Base-by-base conservation (phyloP, 352 stramenopile species). In the Globisporangium cylindrosporum region DNA sequence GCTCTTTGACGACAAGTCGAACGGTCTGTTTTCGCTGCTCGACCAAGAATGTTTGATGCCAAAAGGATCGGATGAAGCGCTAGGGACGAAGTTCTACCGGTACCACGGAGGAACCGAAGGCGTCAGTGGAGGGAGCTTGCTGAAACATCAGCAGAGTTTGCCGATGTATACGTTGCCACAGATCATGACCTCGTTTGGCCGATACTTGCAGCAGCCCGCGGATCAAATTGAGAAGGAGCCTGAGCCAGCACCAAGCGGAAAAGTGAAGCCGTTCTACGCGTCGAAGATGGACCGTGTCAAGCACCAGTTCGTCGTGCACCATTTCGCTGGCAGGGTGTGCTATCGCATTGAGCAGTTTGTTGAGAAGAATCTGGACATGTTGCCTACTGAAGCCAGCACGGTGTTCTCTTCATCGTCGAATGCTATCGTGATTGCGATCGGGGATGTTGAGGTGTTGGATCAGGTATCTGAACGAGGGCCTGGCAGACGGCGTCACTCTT, bases 271-370 rank as follows among this genome's bases (percentile, higher is more conserved):
- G 18, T 95, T 94, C 67, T 92, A 74, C 1, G 80, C 86, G 6
- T 94, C 89, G 1, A 94, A 94, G 69, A 90, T 92, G 72, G 89
- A 93, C 36, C 81, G 90, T 8, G 84, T 93, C 12, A 91, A 92
- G 14, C 68, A 86, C 55, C 84, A 94, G 59, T 96, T 96, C 60
- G 84, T 90, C 38, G 79, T 96, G 32, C 75, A 83, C 22, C 89
- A 96, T 57, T 96, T 94, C 65, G 89, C 89, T 54, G 89, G 89
- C 15, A 78, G 70, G 18, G 89, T 96, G 43, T 81, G 76, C 38
- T 96, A 96, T 34, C 78, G 82, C 18, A 79, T 92, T 14, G 79
- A 95, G 25, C 80, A 91, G 66, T 96, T 94, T 67, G 70, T 94
- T 2, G 87, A 94, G 56, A 96, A 96, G 64, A 96, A 96, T 60